These are phyloP conservation scores for Medicago lupulina DNA, from an alignment of 306 rosid species.

Conservation along the genomic window DNA sequence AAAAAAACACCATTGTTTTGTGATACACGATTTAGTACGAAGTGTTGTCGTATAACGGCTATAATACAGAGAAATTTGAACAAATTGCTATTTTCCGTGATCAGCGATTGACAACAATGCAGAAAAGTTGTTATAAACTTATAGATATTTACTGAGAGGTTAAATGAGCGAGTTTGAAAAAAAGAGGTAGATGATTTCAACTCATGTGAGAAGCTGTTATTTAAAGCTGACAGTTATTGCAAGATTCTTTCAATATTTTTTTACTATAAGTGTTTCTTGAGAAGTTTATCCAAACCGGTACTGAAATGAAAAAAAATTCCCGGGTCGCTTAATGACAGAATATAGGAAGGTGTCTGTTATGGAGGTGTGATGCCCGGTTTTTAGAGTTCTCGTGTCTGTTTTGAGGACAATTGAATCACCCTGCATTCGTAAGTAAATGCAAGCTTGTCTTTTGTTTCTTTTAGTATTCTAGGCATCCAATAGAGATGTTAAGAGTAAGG, in stretches of 20 bases:
- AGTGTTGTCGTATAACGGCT: neutral
- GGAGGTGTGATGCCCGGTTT: neutral
- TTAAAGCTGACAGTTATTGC: neutral
- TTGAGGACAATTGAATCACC: neutral
- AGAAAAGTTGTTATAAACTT: neutral
- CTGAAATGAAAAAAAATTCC: neutral
- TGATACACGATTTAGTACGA: neutral
- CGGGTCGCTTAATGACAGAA: neutral
- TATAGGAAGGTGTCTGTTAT: neutral
- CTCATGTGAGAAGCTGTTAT: neutral
- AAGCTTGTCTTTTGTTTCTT: neutral
- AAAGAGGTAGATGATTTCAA: neutral
- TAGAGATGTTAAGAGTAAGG: conserved; percentile 3
- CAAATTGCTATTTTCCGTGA: neutral
- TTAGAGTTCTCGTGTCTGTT: conserved; percentile 4
- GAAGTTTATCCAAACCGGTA: conserved; percentile 1
- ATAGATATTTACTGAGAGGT: neutral
- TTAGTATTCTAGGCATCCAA: neutral
- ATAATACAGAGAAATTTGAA: neutral
- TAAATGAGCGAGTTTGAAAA: neutral
- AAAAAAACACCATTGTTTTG: neutral
- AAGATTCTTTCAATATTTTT: neutral
- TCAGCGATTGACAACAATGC: neutral
- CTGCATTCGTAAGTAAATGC: neutral
- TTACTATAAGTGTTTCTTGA: conserved; percentile 1